These are phyloP conservation scores for Neonectria magnoliae DNA, from an alignment of 2,329 filamentous ascomycete species.

Conservation along the genomic window DNA sequence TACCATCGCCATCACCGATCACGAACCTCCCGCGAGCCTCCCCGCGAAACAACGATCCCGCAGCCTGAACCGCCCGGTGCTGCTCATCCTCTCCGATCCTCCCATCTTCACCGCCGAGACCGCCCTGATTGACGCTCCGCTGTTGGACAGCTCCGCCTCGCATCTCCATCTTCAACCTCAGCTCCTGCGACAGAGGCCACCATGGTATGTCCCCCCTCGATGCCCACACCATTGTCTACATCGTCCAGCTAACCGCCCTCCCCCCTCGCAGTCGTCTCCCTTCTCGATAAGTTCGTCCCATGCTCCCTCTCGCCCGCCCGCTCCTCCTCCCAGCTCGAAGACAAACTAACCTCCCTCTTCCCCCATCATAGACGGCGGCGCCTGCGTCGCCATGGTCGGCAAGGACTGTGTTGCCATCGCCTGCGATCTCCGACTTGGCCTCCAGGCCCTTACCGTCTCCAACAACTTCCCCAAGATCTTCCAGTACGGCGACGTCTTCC, in stretches of 20 bases:
- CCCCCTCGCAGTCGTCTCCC: conserved; percentile 75
- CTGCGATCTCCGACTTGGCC: conserved; percentile 96
- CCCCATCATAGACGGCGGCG: conserved; percentile 75
- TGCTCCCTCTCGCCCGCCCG: conserved; percentile 1
- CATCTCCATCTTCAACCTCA: conserved; percentile 32
- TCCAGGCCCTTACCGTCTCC: conserved; percentile 95
- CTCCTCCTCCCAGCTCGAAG: conserved; percentile 10
- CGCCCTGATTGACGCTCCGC: conserved; percentile 34
- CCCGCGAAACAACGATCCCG: conserved; percentile 15
- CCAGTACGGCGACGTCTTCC: conserved; percentile 93
- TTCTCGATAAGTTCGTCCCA: conserved; percentile 88
- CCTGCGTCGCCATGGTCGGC: conserved; percentile 98
- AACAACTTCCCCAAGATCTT: conserved; percentile 99
- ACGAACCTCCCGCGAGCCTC: conserved; percentile 26
- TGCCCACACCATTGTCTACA: background rate
- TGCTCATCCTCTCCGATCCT: background rate
- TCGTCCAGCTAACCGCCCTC: conserved; percentile 41
- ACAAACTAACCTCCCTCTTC: conserved; percentile 33
- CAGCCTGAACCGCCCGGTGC: background rate
- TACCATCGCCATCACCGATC: conserved; percentile 20
- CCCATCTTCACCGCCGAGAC: conserved; percentile 6
- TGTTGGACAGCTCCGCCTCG: conserved; percentile 32
- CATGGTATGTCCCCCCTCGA: conserved; percentile 43
- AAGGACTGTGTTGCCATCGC: conserved; percentile 99
- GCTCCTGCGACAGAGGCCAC: conserved; percentile 30